Conservation (phyloP, 495 filamentous ascomycete genomes). For the Pyronema domesticum region DNA sequence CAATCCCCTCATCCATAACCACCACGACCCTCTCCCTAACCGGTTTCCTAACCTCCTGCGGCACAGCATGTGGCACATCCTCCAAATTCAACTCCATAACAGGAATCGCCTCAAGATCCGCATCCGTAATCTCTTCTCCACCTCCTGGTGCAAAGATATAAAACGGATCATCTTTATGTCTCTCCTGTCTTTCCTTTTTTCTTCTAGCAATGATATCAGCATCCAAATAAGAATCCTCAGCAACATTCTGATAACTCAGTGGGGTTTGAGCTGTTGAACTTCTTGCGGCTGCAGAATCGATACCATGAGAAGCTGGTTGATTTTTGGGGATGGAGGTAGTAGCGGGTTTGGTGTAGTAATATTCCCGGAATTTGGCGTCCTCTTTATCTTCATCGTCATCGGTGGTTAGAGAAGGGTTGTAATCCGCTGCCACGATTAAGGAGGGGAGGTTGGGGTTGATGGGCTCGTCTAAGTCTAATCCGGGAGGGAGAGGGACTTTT, state of each 20-base stretch:
- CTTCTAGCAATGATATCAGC: slow-evolving; percentile 43
- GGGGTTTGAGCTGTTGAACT: slow-evolving; percentile 20
- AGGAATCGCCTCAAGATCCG: slow-evolving; percentile 86
- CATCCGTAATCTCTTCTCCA: slow-evolving; percentile 41
- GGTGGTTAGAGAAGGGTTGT: slow-evolving; percentile 28
- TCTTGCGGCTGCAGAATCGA: slow-evolving; percentile 37
- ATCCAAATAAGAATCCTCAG: slow-evolving; percentile 47
- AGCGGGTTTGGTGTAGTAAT: slow-evolving; percentile 44
- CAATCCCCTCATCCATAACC: slow-evolving; percentile 12
- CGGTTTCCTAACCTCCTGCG: neutral
- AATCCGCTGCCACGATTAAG: slow-evolving; percentile 44
- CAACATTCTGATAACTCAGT: slow-evolving; percentile 38
- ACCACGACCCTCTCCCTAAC: slow-evolving; percentile 10
- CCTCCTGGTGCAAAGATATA: slow-evolving; percentile 53
- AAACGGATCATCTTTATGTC: slow-evolving; percentile 84
- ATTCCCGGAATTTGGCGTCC: slow-evolving; percentile 47
- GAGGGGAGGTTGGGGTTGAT: slow-evolving; percentile 57
- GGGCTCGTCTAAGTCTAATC: slow-evolving; percentile 54
- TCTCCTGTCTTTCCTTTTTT: slow-evolving; percentile 50
- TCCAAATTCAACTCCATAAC: slow-evolving; percentile 84
- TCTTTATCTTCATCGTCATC: slow-evolving; percentile 32
- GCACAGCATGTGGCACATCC: slow-evolving; percentile 27
- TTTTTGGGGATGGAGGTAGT: slow-evolving; percentile 17
- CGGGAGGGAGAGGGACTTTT: slow-evolving; percentile 65
- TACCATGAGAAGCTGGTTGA: slow-evolving; percentile 27